These are phyloP conservation scores for Clonostachys rosea DNA, from an alignment of 2,329 filamentous ascomycete genomes.

Conservation along the genomic window DNA sequence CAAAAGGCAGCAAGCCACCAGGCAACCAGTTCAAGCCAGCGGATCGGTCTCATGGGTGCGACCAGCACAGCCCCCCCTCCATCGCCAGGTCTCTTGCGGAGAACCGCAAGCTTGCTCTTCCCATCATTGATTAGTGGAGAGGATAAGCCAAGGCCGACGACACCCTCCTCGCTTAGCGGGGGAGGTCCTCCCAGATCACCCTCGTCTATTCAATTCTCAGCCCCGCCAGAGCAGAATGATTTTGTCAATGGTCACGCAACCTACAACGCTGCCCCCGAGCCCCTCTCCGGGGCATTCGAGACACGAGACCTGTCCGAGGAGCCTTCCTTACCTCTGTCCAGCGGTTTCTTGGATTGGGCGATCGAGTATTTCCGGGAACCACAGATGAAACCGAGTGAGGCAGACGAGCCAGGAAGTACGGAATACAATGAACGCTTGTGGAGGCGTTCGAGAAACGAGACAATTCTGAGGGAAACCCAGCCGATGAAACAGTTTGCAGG, in stretches of 20 bases:
- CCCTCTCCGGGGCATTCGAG: constrained; percentile 72
- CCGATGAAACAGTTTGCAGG: constrained; percentile 87
- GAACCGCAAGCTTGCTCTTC: constrained; percentile 61
- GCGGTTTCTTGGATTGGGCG: constrained; percentile 90
- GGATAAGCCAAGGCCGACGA: constrained; percentile 24
- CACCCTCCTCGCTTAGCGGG: constrained; percentile 12
- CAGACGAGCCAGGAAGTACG: constrained; percentile 91
- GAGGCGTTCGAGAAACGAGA: constrained; percentile 88
- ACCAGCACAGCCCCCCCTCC: constrained; percentile 37
- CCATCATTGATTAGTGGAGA: constrained; percentile 48
- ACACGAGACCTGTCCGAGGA: constrained; percentile 52
- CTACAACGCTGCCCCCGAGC: constrained; percentile 73
- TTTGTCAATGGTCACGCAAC: constrained; percentile 58
- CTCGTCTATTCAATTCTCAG: constrained; percentile 32
- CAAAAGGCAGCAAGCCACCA: constrained; percentile 40
- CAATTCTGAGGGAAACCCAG: constrained; percentile 86
- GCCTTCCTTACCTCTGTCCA: constrained; percentile 70
- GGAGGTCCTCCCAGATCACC: constrained; percentile 16
- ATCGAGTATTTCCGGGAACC: constrained; percentile 97
- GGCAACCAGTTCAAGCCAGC: constrained; percentile 32
- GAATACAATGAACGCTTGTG: constrained; percentile 96
- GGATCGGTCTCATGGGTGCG: constrained; percentile 31
- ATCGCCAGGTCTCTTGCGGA: constrained; percentile 54
- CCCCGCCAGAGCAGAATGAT: constrained; percentile 73
- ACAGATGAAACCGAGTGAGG: constrained; percentile 95